Evolutionary conservation across 2,329 filamentous ascomycete genomes (phyloP).

Genomic region (Epichloe gansuensis): DNA sequence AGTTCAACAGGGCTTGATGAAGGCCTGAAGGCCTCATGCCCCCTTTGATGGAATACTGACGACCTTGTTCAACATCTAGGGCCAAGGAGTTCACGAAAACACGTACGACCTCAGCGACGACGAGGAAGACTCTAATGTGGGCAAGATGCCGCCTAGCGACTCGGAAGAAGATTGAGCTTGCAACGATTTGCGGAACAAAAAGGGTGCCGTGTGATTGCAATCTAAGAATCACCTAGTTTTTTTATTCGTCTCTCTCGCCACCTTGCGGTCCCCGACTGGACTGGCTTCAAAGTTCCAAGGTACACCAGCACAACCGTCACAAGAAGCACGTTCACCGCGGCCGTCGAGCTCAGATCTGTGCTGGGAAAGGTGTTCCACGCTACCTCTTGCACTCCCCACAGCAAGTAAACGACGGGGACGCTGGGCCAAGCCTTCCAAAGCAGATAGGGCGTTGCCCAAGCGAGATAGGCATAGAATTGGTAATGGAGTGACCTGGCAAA

Average conservation of each 20-base stretch:
- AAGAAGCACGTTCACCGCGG: slow-evolving; percentile 60
- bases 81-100: slow-evolving; percentile 66
- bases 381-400: slow-evolving; percentile 78
- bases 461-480: slow-evolving; percentile 88
- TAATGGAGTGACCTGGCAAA: slow-evolving; percentile 86
- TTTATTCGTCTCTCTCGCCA: slow-evolving; percentile 18
- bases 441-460: slow-evolving; percentile 79
- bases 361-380: slow-evolving; percentile 95
- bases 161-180: slow-evolving; percentile 53
- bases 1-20: neutral
- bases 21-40: no score
- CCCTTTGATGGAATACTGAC: slow-evolving; percentile 10
- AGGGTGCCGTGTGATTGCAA: neutral
- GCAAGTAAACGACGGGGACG: slow-evolving; percentile 50
- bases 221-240: slow-evolving; percentile 11
- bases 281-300: slow-evolving; percentile 34
- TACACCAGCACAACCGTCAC: slow-evolving; percentile 53
- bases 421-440: slow-evolving; percentile 67
- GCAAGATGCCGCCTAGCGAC: slow-evolving; percentile 74
- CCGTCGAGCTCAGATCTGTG: slow-evolving; percentile 39
- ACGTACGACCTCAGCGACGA: slow-evolving; percentile 52
- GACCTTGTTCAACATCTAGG: slow-evolving; percentile 32
- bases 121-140: slow-evolving; percentile 67
- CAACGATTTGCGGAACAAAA: neutral
- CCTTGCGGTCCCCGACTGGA: neutral